Base-by-base conservation (phyloP, 345 rosid species). In the Ceriops decandra region DNA sequence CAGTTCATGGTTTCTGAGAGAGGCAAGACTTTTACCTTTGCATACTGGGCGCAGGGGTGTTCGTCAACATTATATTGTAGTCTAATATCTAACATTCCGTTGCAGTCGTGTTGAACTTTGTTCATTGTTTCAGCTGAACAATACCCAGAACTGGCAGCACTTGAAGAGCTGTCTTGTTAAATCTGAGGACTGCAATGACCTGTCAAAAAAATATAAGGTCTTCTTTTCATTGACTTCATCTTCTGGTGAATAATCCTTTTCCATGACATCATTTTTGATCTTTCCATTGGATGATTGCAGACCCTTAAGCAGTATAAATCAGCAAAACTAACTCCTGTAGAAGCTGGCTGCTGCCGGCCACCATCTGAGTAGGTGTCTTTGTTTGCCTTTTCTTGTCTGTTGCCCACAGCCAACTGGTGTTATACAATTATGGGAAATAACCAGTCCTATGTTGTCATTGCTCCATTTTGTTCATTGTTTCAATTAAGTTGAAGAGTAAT, bases 321-420 rank as follows among this genome's bases (percentile, higher is more conserved):
- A 8, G 97, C 92, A 54, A 84, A 86, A 54, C 72, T 93, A 74
- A 86, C 83, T 6, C 91, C 98, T 0, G 85, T 93, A 65, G 98
- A 93, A 85, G 93, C 90, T 59, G 96, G 98, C 73, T 91, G 98
- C 81, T 91, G 97, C 77, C 78, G 86, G 67, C 97, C 98, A 13
- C 98, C 98, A 71, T 90, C 92, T 21, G 92, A 87, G 96, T 93
- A 86, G 31, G 76, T 66, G 6, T 65, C 76, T 64, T 60, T 31
- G 17, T 22, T 65, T 30, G 46, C 22, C 53, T 46, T 47, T 13
- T 47, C 31, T 27, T 0, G 4, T 42, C 17, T 42, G 30, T 60
- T 3, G 4, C 7, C 26, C 8, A 5, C 16, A 58, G 30, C 31
- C 38, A 58, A 5, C 47, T 5, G 31, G 22, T 49, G 5, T 22